Conservation (phyloP, 1,139 yeast species). For the Pichia sp. region DNA sequence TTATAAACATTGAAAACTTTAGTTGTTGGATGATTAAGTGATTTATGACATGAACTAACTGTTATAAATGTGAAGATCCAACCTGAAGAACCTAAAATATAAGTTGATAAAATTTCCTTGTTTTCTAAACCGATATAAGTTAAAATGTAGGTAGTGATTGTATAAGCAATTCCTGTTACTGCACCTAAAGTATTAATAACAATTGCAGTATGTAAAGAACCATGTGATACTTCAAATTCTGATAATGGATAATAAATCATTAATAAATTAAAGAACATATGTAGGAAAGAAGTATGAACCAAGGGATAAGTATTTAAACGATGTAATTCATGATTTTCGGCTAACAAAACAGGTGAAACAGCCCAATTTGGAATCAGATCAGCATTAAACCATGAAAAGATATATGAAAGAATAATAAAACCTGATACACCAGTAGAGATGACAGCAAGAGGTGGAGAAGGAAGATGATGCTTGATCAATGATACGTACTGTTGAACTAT, state of each 20-base stretch:
- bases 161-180: constrained; percentile 61
- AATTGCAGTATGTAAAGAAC: constrained; percentile 84
- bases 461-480: neutral
- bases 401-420: constrained; percentile 42
- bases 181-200: constrained; percentile 71
- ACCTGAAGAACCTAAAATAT: constrained; percentile 66
- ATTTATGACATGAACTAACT: constrained; percentile 58
- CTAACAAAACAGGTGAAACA: constrained; percentile 43
- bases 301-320: constrained; percentile 71
- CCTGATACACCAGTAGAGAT: constrained; percentile 27
- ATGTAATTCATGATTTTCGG: constrained; percentile 48
- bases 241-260: constrained; percentile 58
- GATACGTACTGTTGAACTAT: neutral
- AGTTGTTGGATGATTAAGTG: constrained; percentile 42
- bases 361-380: constrained; percentile 30
- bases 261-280: constrained; percentile 57
- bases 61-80: constrained; percentile 70
- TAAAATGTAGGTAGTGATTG: constrained; percentile 48
- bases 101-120: constrained; percentile 38
- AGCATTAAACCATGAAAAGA: constrained; percentile 31
- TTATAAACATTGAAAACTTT: constrained; percentile 22
- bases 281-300: constrained; percentile 57
- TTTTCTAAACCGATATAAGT: constrained; percentile 1
- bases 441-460: constrained; percentile 11
- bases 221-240: constrained; percentile 66